These are phyloP conservation scores for Stygiomarasmius scandens DNA, from an alignment of 1,284 basidiomycete genomes.

Conservation along the genomic window DNA sequence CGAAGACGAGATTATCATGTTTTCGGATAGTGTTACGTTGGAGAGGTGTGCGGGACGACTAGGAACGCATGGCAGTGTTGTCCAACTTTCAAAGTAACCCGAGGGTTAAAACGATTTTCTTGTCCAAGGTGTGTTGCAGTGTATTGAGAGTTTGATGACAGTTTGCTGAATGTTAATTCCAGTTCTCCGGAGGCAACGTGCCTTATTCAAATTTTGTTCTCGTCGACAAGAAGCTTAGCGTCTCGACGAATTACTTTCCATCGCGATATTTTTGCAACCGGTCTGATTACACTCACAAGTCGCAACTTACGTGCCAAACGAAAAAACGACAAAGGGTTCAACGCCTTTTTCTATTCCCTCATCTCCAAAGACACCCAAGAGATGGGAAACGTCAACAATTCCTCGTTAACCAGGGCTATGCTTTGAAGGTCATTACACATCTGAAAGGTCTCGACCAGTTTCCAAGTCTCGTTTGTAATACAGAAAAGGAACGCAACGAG, in stretches of 20 bases:
- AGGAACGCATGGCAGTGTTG: constrained; percentile 55
- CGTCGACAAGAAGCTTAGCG: constrained; percentile 97
- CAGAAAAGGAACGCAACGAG: constrained; percentile 92
- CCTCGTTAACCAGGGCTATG: constrained; percentile 97
- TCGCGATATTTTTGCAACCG: not conserved
- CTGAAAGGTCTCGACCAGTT: constrained; percentile 90
- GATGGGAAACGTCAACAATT: constrained; percentile 99
- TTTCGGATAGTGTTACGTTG: constrained; percentile 94
- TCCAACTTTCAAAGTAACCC: too few species aligned
- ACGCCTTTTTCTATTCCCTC: constrained; percentile 99
- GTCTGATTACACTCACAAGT: constrained; percentile 45
- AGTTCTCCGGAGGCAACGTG: constrained; percentile 99
- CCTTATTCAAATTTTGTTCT: constrained; percentile 98
- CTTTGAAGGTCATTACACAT: constrained; percentile 99
- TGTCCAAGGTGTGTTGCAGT: not conserved
- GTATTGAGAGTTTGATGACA: constrained; percentile 51
- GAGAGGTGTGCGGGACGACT: constrained; percentile 89
- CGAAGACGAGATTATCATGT: constrained; percentile 99
- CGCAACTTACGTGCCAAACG: constrained; percentile 97
- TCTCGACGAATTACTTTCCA: constrained; percentile 59
- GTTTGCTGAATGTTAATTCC: constrained; percentile 59
- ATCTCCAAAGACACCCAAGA: constrained; percentile 99
- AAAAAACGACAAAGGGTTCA: constrained; percentile 98
- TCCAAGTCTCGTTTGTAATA: constrained; percentile 90
- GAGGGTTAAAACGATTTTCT: not conserved